Base-by-base conservation (phyloP, 495 filamentous ascomycete species). In the Neurospora sp. region DNA sequence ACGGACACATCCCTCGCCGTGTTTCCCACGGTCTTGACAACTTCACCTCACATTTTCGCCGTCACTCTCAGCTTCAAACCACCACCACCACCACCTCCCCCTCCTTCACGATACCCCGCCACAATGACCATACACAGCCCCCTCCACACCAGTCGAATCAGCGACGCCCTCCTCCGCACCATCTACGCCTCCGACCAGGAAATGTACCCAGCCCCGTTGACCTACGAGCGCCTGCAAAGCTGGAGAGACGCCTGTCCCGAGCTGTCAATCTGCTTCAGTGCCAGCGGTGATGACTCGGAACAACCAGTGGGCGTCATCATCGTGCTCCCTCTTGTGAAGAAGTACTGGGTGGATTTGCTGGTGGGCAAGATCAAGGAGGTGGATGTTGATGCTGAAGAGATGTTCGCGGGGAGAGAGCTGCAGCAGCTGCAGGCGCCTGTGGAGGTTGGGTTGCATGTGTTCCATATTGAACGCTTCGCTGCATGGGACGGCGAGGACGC, bases 291-390 rank as follows among this genome's bases (percentile, higher is more conserved):
- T 38, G 69, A 35, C 31, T 20, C 27, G 0, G 3, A 10, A 16
- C 20, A 37, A 5, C n/a, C 69, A 0, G n/a, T 74, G 31, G 80
- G 80, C 0, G 77, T 79, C 12, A 44, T 81, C 6, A 76, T 82
- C 14, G 78, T 75, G 1, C 72, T 82, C 3, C 80, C 80, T 0
- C 46, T 82, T 8, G 35, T 41, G 12, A 66, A 46, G 20, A 2
- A 5, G 2, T 68, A 72, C 48, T 82, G 79, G 81, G 73, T 78
- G 68, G 72, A 90, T 88, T 74, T 94, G 88, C 72, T 92, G 87
- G 73, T 88, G 84, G 75, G 88, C 85, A 73, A 91, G 86, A 74
- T 93, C 87, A 70, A 92, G 83, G 89, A 94, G 91, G 40, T 89
- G 85, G 73, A 89, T 84, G 80, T 94, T 87, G 70, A 93, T 81